Evolutionary conservation across 2,329 filamentous ascomycete genomes (phyloP), one percentile per base, ranked within the genome.

Genomic region (Aaosphaeria arxii): DNA sequence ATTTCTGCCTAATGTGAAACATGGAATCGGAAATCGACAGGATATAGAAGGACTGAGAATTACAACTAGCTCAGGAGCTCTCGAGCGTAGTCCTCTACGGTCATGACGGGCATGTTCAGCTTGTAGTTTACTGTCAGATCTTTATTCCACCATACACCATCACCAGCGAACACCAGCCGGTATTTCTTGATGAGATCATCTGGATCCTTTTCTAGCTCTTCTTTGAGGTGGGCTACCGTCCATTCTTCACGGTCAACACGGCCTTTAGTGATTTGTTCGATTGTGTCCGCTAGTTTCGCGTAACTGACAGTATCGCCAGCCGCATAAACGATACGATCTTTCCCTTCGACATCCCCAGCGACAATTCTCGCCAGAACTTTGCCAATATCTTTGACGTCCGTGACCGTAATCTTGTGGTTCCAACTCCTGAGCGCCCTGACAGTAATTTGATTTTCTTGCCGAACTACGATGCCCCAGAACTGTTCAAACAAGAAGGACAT

Each of bases 401-500:
- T 88, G 5, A 86, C 71, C 0, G 83, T 87, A 38, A 89, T 77
- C 35, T 65, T 62, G 50, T 80, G 84, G 6, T 81, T 78, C 84
- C 83, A 88, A 31, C 75, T 67, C 0, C 84, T 81, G 9, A 89
- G 67, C 0, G 77, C 84, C 7, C 78, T 71, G 1, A 84, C 74
- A 1, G 59, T 72, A 4, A 67, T 55, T 5, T 39, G 41, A 11
- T 7, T 39, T 1, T 44, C 46, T 11, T 57, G 48, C 4, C 53
- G 51, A 56, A 84, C 78, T 0, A 89, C 82, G 4, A 87, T 75
- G 0, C 84, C 85, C 68, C 87, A 89, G 2, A 65, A 76, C 1
- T 70, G 61, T 49, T 83, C 75, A 57, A 89, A 88, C 13, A 89
- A 58, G 58, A 89, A 89, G 54, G 80, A 85, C 71, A 81, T 86